These are phyloP conservation scores for Bifiguratus adelaidae DNA, from an alignment of 192 early-diverging fungal genomes.

Conservation along the genomic window DNA sequence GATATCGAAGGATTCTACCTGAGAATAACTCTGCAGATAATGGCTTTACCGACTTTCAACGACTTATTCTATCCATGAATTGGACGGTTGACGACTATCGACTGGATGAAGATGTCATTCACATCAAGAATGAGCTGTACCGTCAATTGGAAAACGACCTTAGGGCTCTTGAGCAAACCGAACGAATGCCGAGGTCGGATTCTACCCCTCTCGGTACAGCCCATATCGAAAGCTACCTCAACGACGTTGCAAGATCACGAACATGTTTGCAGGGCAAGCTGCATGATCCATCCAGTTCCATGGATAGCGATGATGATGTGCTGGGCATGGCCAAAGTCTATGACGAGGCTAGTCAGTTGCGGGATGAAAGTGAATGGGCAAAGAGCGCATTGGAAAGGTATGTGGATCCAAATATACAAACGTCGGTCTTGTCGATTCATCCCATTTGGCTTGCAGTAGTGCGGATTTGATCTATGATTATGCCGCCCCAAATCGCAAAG, in stretches of 20 bases:
- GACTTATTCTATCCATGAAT: slow-evolving; percentile 21
- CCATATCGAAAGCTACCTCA: too few relatives aligned
- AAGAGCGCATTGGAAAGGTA: too few relatives aligned
- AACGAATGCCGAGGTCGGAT: too few relatives aligned
- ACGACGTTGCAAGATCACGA: too few relatives aligned
- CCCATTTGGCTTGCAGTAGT: slow-evolving; percentile 2
- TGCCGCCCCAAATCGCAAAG: slow-evolving; percentile 12
- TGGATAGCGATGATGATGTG: slow-evolving; percentile 25
- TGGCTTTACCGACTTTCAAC: too few relatives aligned
- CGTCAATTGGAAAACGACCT: slow-evolving; percentile 51
- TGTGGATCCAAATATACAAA: too few relatives aligned
- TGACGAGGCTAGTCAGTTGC: slow-evolving; percentile 23
- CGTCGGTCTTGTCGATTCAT: too few relatives aligned
- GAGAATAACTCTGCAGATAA: too few relatives aligned
- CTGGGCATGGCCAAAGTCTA: slow-evolving; percentile 11
- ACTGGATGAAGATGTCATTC: slow-evolving; percentile 46
- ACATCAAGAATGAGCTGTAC: slow-evolving; percentile 53
- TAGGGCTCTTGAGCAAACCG: slow-evolving; percentile 47
- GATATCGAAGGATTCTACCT: slow-evolving; percentile 49
- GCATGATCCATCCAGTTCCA: slow-evolving; percentile 22
- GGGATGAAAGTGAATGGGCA: slow-evolving; percentile 34
- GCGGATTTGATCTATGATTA: slow-evolving; percentile 26
- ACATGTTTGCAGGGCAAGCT: too few relatives aligned
- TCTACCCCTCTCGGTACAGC: too few relatives aligned
- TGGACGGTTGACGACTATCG: slow-evolving; percentile 37